Conservation (phyloP, 2,329 filamentous ascomycete genomes). For the Coleophoma crateriformis region DNA sequence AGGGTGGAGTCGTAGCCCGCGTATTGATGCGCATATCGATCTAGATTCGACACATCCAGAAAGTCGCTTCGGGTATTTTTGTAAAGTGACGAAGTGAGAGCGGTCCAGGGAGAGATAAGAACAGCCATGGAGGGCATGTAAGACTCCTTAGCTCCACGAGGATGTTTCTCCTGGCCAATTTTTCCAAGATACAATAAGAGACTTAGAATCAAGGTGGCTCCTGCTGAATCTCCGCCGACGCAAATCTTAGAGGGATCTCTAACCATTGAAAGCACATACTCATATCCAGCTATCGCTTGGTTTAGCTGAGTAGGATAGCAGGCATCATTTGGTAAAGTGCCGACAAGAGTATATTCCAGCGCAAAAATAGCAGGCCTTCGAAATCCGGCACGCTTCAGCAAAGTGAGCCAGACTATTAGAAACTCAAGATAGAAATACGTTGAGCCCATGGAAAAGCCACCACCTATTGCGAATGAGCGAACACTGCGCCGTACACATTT, state of each 20-base stretch:
- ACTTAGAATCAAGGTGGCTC: conserved; percentile 67
- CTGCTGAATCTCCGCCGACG: conserved; percentile 75
- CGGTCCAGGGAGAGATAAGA: conserved; percentile 74
- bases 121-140: conserved; percentile 52
- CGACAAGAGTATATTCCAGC: conserved; percentile 73
- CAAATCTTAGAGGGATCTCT: conserved; percentile 55
- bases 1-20: conserved; percentile 34
- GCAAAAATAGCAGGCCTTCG: conserved; percentile 73
- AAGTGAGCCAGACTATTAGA: conserved; percentile 63
- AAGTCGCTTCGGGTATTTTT: conserved; percentile 70
- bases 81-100: conserved; percentile 63
- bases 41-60: conserved; percentile 60
- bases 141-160: not conserved
- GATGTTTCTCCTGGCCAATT: conserved; percentile 1
- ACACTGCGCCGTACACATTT: not conserved
- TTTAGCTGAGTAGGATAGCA: conserved; percentile 69
- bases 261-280: conserved; percentile 57
- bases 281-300: conserved; percentile 65
- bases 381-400: conserved; percentile 59
- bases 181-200: conserved; percentile 60
- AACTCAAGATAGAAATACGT: conserved; percentile 83
- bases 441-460: conserved; percentile 80
- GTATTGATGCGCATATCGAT: conserved; percentile 67
- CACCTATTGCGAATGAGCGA: conserved; percentile 41
- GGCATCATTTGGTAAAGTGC: conserved; percentile 54